A percentile compares a stretch with the other conserved stretches of the same genome.
These are phyloP conservation scores for Oryza coarctata DNA, from an alignment of 176 grass and related monocot genomes.

Conservation along the genomic window DNA sequence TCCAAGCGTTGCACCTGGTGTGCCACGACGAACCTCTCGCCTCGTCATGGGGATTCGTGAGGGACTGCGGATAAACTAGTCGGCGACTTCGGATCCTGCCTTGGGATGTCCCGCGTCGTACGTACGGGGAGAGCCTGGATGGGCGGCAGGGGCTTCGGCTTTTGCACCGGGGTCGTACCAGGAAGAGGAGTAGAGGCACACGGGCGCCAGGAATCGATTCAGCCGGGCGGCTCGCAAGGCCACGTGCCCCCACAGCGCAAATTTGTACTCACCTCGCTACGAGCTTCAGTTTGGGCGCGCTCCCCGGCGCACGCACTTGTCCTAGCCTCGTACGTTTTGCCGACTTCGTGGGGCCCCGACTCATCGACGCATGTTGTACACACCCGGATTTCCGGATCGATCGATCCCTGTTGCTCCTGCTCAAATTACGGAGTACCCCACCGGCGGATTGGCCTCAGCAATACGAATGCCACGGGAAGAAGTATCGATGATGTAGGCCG, in stretches of 20 bases:
- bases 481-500: too few relatives aligned
- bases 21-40: too few relatives aligned
- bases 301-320: background rate
- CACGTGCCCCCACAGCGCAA: constrained; percentile 27
- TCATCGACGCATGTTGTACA: too few relatives aligned
- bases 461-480: too few relatives aligned
- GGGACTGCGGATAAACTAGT: background rate
- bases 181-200: constrained; percentile 30
- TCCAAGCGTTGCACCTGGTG: too few relatives aligned
- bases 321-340: background rate
- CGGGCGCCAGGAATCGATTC: constrained; percentile 32
- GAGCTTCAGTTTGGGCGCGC: background rate
- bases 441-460: too few relatives aligned
- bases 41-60: background rate
- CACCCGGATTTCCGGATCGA: too few relatives aligned
- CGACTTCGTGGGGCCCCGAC: constrained; percentile 5
- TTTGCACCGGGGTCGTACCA: constrained; percentile 38
- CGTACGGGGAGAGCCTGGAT: background rate
- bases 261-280: background rate
- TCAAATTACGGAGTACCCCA: too few relatives aligned
- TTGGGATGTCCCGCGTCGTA: background rate
- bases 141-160: constrained; percentile 13
- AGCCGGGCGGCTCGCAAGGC: constrained; percentile 24
- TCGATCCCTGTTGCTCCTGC: too few relatives aligned
- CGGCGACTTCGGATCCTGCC: constrained; percentile 44